Conservation (phyloP, 1,139 yeast genomes). For the Saccharomyces uvarum region DNA sequence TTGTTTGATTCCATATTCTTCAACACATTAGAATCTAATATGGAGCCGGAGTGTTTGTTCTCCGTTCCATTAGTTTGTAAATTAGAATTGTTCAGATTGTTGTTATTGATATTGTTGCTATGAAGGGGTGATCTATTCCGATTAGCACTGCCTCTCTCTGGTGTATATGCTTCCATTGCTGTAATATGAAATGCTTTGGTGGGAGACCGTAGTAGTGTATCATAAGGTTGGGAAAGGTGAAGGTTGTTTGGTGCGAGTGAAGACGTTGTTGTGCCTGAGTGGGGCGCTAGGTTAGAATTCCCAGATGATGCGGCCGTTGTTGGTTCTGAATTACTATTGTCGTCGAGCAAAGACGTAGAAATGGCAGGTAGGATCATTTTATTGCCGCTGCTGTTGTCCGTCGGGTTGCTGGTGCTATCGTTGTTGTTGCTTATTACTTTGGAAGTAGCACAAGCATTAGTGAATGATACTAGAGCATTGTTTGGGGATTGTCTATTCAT, state of each 20-base stretch:
- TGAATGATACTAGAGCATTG: slow-evolving; percentile 19
- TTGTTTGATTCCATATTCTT: not conserved
- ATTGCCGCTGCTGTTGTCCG: not conserved
- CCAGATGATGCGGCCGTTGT: not conserved
- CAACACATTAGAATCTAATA: not conserved
- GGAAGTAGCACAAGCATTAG: slow-evolving; percentile 13
- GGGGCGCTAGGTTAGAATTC: slow-evolving; percentile 4
- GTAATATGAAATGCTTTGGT: slow-evolving; percentile 45
- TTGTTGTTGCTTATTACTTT: slow-evolving; percentile 7
- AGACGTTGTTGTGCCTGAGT: slow-evolving; percentile 16
- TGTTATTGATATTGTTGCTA: slow-evolving; percentile 4
- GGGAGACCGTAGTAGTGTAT: slow-evolving; percentile 30
- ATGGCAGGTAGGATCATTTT: slow-evolving; percentile 5
- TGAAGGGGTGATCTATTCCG: slow-evolving; percentile 24
- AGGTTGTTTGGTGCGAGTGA: slow-evolving; percentile 13
- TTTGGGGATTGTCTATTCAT: slow-evolving; percentile 12
- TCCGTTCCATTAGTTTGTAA: not conserved
- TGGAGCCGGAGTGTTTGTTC: not conserved
- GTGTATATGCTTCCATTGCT: slow-evolving; percentile 75
- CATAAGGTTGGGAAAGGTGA: slow-evolving; percentile 31
- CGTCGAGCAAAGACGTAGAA: slow-evolving; percentile 4
- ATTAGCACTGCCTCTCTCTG: slow-evolving; percentile 59
- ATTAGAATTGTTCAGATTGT: not conserved
- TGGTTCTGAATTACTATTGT: slow-evolving; percentile 1
- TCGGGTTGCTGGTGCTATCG: not conserved